Conservation (phyloP, 805 yeast genomes). For the Soucietia sequanensis region DNA sequence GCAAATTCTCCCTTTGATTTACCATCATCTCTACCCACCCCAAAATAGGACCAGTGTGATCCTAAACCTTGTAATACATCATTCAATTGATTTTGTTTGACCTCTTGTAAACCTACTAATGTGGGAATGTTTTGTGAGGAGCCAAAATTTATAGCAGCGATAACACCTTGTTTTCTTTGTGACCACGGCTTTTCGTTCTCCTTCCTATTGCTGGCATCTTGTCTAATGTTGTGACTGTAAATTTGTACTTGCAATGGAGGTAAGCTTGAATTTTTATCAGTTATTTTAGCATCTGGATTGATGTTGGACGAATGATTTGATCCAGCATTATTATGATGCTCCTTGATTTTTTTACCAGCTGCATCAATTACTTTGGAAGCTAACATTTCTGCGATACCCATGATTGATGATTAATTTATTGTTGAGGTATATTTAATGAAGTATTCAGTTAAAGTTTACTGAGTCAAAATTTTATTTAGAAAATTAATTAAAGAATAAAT, state of each 20-base stretch:
- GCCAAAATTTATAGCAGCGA: constrained; percentile 30
- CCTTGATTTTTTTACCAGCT: constrained; percentile 4
- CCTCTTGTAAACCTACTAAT: constrained; percentile 43
- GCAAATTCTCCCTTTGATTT: constrained; percentile 26
- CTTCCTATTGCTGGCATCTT: constrained; percentile 30
- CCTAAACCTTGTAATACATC: constrained; percentile 28
- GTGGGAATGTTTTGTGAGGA: constrained; percentile 17
- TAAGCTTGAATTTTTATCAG: constrained; percentile 8
- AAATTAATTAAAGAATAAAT: too few species aligned
- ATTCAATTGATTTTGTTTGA: constrained; percentile 31
- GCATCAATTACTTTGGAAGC: constrained; percentile 5
- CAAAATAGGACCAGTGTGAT: constrained; percentile 23
- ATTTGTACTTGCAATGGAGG: constrained; percentile 14
- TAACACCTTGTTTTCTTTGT: constrained; percentile 35
- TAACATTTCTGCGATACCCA: constrained; percentile 6
- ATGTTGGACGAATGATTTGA: constrained; percentile 1
- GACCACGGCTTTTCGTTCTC: constrained; percentile 47
- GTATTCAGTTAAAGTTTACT: neutral
- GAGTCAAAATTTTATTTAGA: neutral
- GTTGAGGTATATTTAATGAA: neutral
- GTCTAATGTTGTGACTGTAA: constrained; percentile 46
- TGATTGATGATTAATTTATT: neutral
- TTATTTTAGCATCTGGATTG: constrained; percentile 1
- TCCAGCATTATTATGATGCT: constrained; percentile 3
- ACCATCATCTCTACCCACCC: constrained; percentile 32